Evolutionary conservation across 2,329 filamentous ascomycete genomes (phyloP), one percentile per base, ranked within the genome.

Genomic region (Fusarium sp.): DNA sequence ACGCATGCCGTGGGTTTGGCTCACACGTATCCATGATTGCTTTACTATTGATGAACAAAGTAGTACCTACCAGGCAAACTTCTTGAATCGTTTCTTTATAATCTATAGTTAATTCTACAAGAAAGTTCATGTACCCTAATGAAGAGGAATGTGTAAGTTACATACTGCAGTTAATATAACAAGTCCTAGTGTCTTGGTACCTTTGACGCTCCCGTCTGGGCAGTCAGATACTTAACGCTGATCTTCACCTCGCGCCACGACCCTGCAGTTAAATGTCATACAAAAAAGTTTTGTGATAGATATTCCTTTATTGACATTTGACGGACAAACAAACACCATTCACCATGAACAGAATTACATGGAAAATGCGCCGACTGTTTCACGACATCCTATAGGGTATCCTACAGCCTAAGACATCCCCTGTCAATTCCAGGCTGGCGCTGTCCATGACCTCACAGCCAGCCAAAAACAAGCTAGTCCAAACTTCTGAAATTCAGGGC

Each of bases 391-490:
- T 71, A 50, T 39, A 69, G 57, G 65, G 61, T 69, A 71, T 28
- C 30, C 4, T 18, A 37, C 18, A n/a, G 34, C 34, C 25, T 4
- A 39, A 19, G 14, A 37, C 11, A 54, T 53, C 61, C 60, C 61
- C 59, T 58, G n/a, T 39, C 43, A 19, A 58, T 44, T 30, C 46
- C 49, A 53, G 26, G 53, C 49, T 55, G 21, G 12, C 28, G 23
- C 26, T 34, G 41, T 39, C 34, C 49, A 72, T 72, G 69, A 72
- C 70, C 67, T 73, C 70, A 72, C 70, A 45, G 12, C 45, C 67
- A 55, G 51, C 63, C 45, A 48, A 67, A 64, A 58, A 30, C 59
- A 71, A 71, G 67, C 67, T 61, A 53, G 43, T 43, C 43, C 37
- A 37, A 21, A 46, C 51, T 44, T 55, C 49, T 53, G 43, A 71